phyloP scores from a whole-genome alignment of 1,284 basidiomycete species.

The Melampsora americana region DNA sequence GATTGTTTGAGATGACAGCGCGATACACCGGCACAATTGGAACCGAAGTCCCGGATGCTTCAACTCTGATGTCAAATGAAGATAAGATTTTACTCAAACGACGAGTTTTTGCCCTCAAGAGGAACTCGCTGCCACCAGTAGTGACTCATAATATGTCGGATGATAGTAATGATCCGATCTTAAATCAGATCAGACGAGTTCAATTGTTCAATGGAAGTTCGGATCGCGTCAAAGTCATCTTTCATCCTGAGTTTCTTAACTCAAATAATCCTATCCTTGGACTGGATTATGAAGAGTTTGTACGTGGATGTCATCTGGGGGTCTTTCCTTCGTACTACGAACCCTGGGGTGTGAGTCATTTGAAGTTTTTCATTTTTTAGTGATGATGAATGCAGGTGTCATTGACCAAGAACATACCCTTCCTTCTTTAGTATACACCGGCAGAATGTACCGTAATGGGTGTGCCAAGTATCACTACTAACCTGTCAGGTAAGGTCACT shows the following conservation, averaged over 20 bases:
- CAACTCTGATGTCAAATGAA: slow-evolving; percentile 77
- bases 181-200: slow-evolving; percentile 85
- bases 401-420: neutral
- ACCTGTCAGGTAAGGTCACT: slow-evolving; percentile 76
- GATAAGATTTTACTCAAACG: slow-evolving; percentile 95
- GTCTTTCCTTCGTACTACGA: slow-evolving; percentile 95
- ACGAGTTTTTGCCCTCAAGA: slow-evolving; percentile 90
- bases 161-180: slow-evolving; percentile 82
- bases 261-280: slow-evolving; percentile 95
- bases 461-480: slow-evolving; percentile 93
- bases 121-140: slow-evolving; percentile 85
- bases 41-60: slow-evolving; percentile 67
- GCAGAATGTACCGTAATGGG: slow-evolving; percentile 76
- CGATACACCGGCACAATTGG: slow-evolving; percentile 79
- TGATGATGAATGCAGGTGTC: neutral
- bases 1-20: slow-evolving; percentile 89
- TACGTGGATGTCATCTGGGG: slow-evolving; percentile 92
- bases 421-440: slow-evolving; percentile 56
- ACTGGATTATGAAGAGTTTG: slow-evolving; percentile 98
- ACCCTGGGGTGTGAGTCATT: slow-evolving; percentile 69
- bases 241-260: slow-evolving; percentile 98
- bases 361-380: neutral
- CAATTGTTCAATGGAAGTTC: slow-evolving; percentile 78
- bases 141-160: slow-evolving; percentile 98
- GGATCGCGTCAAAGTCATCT: slow-evolving; percentile 92